phyloP scores from a whole-genome alignment of 2,329 filamentous ascomycete genomes.

The Tolypocladium ovalisporum region DNA sequence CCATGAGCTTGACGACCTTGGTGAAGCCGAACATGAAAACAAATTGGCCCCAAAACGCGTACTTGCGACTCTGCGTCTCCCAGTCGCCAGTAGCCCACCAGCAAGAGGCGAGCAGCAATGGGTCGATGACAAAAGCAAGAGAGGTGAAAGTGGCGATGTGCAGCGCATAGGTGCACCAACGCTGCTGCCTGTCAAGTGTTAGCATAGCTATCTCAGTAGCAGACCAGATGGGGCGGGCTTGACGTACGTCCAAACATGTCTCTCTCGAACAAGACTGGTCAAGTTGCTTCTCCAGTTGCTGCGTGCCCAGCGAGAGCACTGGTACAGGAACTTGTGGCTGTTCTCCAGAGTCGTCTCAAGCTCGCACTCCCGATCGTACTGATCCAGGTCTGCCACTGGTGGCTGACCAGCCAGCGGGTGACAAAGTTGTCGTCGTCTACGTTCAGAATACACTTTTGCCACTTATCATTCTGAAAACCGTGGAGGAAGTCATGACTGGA shows the following conservation, averaged over 20 bases:
- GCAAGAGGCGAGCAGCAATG: slow-evolving; percentile 57
- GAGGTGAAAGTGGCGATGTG: slow-evolving; percentile 89
- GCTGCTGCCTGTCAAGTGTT: slow-evolving; percentile 58
- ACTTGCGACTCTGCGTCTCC: slow-evolving; percentile 38
- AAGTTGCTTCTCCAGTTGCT: slow-evolving; percentile 98
- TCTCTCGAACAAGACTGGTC: slow-evolving; percentile 76
- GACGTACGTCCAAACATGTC: slow-evolving; percentile 66
- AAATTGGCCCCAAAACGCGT: slow-evolving; percentile 50
- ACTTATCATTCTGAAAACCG: slow-evolving; percentile 84
- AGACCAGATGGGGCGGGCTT: too few species aligned
- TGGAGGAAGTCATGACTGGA: slow-evolving; percentile 77
- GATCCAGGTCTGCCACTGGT: slow-evolving; percentile 93
- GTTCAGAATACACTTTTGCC: slow-evolving; percentile 81
- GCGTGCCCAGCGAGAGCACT: slow-evolving; percentile 88
- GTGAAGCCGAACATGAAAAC: slow-evolving; percentile 71
- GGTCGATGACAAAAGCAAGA: slow-evolving; percentile 70
- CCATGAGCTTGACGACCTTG: slow-evolving; percentile 84
- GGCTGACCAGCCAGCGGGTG: slow-evolving; percentile 86
- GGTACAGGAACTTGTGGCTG: slow-evolving; percentile 78
- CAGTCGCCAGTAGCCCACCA: slow-evolving; percentile 57
- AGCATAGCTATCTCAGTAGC: neutral
- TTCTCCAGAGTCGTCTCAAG: slow-evolving; percentile 90
- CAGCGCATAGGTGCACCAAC: slow-evolving; percentile 87
- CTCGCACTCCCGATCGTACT: slow-evolving; percentile 84
- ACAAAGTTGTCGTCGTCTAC: slow-evolving; percentile 98